Evolutionary conservation across 106 monocot genomes (phyloP), one percentile per base, ranked within the genome.

Genomic region (Platanthera zijinensis): DNA sequence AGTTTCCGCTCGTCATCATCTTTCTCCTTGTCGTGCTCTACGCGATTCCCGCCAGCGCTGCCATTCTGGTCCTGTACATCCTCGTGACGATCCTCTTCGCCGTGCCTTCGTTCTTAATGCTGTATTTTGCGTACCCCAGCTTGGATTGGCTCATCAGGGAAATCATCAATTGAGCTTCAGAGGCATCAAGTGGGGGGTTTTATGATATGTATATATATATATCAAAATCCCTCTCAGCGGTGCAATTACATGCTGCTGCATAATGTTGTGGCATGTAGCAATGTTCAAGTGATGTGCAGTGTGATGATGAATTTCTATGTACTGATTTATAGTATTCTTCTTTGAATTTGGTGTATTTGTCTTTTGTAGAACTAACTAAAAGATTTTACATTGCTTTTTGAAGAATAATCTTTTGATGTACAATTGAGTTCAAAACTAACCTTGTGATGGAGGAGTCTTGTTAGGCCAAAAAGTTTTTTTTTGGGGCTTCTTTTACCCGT

Each of bases 81-180:
- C 70, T 78, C 6, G 45, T 78, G 5, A 78, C 71, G 7, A 51
- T 78, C 46, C 15, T 78, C 54, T 78, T 78, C 56, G 78, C 52
- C 30, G 14, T 81, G 28, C 80, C 80, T 69, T 81, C 80, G 10
- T 75, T 75, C 75, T 66, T 81, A 75, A 70, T 81, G 22, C 12
- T 81, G 69, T 81, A 81, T 48, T 81, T 81, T 48, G 75, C 80
- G 19, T 81, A 81, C 45, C 80, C 80, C 21, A 81, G 80, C 57
- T 81, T 81, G 75, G 80, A 81, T 56, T 81, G 80, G 80, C 80
- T 81, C 25, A 57, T 81, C 48, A 62, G 80, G 69, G 80, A 81
- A 48, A 75, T 81, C 69, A 70, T 75, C 68, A 81, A 66, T 52
- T 81, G 75, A 81, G 49, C 72, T 72, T 1, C 50, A 50, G 72